A percentile compares a stretch with the other conserved stretches of the same genome.
These are phyloP conservation scores for Candida awuae DNA, from an alignment of 805 yeast genomes.

Conservation along the genomic window DNA sequence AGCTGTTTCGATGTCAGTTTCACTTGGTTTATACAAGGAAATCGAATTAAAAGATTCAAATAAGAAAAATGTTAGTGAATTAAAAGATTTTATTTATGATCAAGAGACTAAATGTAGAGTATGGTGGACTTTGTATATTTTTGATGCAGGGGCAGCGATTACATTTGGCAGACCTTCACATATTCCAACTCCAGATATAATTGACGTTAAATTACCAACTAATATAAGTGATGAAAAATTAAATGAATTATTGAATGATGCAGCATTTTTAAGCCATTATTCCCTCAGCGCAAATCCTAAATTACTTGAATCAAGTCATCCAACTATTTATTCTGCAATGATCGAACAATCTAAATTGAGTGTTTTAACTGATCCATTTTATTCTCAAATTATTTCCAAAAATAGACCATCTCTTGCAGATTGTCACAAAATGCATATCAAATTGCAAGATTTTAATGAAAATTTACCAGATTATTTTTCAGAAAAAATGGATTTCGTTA, in stretches of 20 bases:
- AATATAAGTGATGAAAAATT: constrained; percentile 42
- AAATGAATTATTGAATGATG: constrained; percentile 20
- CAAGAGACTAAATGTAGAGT: constrained; percentile 50
- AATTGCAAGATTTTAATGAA: constrained; percentile 33
- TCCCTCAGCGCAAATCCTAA: constrained; percentile 7
- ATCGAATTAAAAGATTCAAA: constrained; percentile 21
- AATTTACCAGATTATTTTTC: constrained; percentile 40
- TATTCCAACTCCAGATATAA: constrained; percentile 38
- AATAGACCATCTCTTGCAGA: constrained; percentile 43
- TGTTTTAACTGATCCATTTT: constrained; percentile 39
- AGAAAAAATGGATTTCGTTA: constrained; percentile 29
- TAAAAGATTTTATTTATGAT: constrained; percentile 33
- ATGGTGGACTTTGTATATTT: constrained; percentile 63
- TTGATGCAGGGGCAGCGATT: constrained; percentile 56
- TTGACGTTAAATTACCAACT: constrained; percentile 43
- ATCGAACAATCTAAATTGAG: constrained; percentile 48
- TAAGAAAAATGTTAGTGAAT: constrained; percentile 12
- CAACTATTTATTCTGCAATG: constrained; percentile 52
- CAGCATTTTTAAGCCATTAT: constrained; percentile 8
- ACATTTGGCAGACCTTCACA: constrained; percentile 59
- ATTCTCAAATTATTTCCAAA: constrained; percentile 38
- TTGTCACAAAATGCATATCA: constrained; percentile 39
- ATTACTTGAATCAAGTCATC: constrained; percentile 29
- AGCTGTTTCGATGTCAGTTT: constrained; percentile 59
- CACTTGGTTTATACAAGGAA: constrained; percentile 55